These are phyloP conservation scores for Rhododendron ovatum DNA, from an alignment of 148 eudicot genomes.

Conservation along the genomic window DNA sequence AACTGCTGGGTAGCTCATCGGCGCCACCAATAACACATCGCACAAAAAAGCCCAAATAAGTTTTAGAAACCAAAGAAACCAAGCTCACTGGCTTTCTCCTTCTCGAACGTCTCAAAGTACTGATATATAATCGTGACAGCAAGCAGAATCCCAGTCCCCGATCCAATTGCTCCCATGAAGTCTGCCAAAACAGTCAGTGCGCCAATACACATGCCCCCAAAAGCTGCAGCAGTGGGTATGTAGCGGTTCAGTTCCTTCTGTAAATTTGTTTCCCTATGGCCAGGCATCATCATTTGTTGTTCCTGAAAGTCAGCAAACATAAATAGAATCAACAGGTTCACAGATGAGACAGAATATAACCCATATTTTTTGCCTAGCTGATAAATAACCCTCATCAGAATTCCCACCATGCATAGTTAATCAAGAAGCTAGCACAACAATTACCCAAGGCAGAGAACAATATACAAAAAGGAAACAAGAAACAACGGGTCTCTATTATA, in stretches of 20 bases:
- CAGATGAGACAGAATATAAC: not conserved
- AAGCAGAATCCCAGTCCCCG: slow-evolving; percentile 77
- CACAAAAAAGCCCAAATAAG: not conserved
- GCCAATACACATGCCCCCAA: slow-evolving; percentile 88
- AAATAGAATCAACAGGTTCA: not conserved
- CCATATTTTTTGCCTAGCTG: not conserved
- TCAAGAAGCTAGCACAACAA: not conserved
- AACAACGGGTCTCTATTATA: not conserved
- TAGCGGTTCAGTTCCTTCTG: slow-evolving; percentile 91
- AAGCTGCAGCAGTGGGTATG: slow-evolving; percentile 84
- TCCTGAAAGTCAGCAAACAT: slow-evolving; percentile 34
- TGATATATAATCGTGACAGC: slow-evolving; percentile 89
- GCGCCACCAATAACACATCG: not conserved
- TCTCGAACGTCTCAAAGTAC: slow-evolving; percentile 85
- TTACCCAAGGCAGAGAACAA: not conserved
- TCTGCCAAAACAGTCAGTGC: slow-evolving; percentile 85
- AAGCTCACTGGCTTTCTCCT: slow-evolving; percentile 81
- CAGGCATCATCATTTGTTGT: slow-evolving; percentile 97
- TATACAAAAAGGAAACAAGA: not conserved
- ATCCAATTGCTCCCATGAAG: slow-evolving; percentile 94
- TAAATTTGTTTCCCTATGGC: slow-evolving; percentile 73
- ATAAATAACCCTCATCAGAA: not conserved
- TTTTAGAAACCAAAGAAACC: slow-evolving; percentile 78
- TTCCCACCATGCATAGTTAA: not conserved
- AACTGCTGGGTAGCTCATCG: not conserved